Evolutionary conservation across 1,139 yeast genomes (phyloP).

Genomic region (Pichia inconspicua): DNA sequence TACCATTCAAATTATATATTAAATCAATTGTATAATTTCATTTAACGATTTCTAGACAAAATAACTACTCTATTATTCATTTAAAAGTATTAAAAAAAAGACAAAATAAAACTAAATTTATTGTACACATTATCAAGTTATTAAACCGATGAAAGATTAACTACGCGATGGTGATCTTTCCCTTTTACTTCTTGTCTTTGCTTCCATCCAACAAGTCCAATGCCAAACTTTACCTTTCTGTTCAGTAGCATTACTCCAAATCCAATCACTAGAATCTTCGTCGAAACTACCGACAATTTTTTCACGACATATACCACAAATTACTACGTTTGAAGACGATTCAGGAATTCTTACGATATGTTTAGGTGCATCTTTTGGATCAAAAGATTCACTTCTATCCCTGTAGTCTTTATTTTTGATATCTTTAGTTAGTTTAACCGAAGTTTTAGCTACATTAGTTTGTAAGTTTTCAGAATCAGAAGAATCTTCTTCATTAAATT

Average conservation of each 20-base stretch:
- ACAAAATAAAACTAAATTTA: too few species aligned
- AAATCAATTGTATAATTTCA: not conserved
- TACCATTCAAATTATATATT: not conserved
- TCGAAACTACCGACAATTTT: constrained; percentile 71
- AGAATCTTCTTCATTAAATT: constrained; percentile 49
- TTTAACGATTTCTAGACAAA: not conserved
- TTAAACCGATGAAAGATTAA: not conserved
- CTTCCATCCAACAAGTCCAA: constrained; percentile 72
- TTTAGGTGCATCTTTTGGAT: constrained; percentile 21
- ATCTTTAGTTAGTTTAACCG: not conserved
- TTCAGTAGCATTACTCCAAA: constrained; percentile 76
- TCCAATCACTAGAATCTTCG: constrained; percentile 92
- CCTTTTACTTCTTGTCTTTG: constrained; percentile 28
- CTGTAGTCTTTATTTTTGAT: constrained; percentile 15
- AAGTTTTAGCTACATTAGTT: not conserved
- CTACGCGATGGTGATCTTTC: constrained; percentile 20
- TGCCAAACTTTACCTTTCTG: constrained; percentile 61
- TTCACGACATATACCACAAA: constrained; percentile 87
- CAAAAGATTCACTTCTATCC: constrained; percentile 17
- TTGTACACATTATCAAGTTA: not conserved
- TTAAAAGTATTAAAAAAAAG: too few species aligned
- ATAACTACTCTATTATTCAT: not conserved
- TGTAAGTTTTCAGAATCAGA: constrained; percentile 12
- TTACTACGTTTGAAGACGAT: constrained; percentile 58
- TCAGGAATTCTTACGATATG: constrained; percentile 66